Evolutionary conservation across 176 grass and related monocot genomes (phyloP).

Genomic region (Rhynchospora pubera): DNA sequence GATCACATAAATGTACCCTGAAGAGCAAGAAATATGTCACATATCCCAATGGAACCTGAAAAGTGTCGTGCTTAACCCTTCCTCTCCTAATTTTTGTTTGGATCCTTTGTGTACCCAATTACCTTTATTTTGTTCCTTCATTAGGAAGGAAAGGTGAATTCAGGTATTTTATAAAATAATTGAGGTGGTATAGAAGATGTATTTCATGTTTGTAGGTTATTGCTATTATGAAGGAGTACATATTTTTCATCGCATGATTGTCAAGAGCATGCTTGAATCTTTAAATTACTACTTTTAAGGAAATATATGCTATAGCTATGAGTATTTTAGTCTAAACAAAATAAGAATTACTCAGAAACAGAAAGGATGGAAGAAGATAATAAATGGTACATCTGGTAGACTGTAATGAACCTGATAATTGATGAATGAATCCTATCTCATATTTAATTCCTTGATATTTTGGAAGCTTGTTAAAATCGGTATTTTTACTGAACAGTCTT

Average conservation of each 20-base stretch:
- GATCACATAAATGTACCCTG: not conserved
- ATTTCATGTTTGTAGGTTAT: not conserved
- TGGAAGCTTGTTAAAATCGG: not conserved
- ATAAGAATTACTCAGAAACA: not conserved
- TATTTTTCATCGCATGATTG: not conserved
- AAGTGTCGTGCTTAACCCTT: not conserved
- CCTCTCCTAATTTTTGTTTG: not conserved
- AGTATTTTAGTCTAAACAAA: not conserved
- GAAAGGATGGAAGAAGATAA: not conserved
- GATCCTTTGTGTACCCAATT: not conserved
- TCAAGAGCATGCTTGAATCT: not conserved
- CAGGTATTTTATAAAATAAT: not conserved
- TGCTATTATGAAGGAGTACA: not conserved
- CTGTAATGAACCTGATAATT: not conserved
- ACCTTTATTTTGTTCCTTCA: not conserved
- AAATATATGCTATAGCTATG: not conserved
- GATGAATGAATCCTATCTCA: not conserved
- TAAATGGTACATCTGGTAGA: not conserved
- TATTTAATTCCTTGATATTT: not conserved
- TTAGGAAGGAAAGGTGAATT: not conserved
- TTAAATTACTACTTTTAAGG: not conserved
- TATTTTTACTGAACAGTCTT: slow-evolving; percentile 56
- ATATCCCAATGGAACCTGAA: not conserved
- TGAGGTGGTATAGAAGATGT: not conserved
- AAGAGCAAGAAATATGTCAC: not conserved